Conservation (phyloP, 805 yeast genomes). For the Ogataea allantospora region DNA sequence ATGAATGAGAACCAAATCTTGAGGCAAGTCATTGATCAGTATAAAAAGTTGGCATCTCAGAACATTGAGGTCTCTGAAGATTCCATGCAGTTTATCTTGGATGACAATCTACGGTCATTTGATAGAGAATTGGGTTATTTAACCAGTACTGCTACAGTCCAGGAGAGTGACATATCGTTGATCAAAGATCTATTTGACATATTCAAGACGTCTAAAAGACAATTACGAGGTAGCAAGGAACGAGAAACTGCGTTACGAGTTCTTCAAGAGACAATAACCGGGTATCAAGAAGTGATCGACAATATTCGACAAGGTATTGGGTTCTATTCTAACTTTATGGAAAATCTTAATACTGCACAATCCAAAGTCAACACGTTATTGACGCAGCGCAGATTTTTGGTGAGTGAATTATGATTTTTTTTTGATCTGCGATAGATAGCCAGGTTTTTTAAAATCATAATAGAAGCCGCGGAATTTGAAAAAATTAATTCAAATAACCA, state of each 20-base stretch:
- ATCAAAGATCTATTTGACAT: conserved; percentile 38
- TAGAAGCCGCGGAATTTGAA: conserved; percentile 1
- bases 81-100: conserved; percentile 40
- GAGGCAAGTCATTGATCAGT: conserved; percentile 44
- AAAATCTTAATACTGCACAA: conserved; percentile 35
- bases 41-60: conserved; percentile 35
- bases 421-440: background rate
- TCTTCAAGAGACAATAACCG: conserved; percentile 48
- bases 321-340: conserved; percentile 65
- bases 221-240: conserved; percentile 28
- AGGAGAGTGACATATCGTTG: conserved; percentile 30
- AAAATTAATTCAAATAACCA: conserved; percentile 1
- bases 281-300: conserved; percentile 53
- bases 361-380: conserved; percentile 40
- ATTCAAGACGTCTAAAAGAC: conserved; percentile 37
- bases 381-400: conserved; percentile 24
- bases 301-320: conserved; percentile 67
- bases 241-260: conserved; percentile 51
- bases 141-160: conserved; percentile 38
- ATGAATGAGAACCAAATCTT: conserved; percentile 47
- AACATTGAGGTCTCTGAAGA: conserved; percentile 31
- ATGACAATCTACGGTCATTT: conserved; percentile 45
- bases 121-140: conserved; percentile 49
- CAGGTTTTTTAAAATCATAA: background rate
- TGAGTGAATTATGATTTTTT: conserved; percentile 8